Percentiles rank a stretch among this genome's conserved stretches.
Conservation (phyloP, 2,329 filamentous ascomycete species). For the Epichloe festucae region DNA sequence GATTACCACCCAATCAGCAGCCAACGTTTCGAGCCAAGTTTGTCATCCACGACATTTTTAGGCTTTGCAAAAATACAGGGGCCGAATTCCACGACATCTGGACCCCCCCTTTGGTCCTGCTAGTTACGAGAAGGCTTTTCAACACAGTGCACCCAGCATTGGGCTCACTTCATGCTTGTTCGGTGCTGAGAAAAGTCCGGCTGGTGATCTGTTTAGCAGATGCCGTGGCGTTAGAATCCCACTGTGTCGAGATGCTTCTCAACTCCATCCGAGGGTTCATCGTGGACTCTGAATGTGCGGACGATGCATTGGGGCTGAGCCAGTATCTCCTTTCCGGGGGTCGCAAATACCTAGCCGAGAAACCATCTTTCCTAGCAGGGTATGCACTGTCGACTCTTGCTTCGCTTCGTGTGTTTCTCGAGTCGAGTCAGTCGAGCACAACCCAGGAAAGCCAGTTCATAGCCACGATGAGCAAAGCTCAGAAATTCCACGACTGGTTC, state of each 20-base stretch:
- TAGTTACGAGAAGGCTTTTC: conserved; percentile 63
- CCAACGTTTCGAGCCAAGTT: conserved; percentile 73
- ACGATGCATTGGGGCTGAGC: conserved; percentile 77
- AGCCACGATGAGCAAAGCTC: conserved; percentile 62
- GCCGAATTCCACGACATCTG: conserved; percentile 55
- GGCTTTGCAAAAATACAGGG: conserved; percentile 61
- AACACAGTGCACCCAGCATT: conserved; percentile 71
- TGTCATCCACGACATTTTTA: conserved; percentile 60
- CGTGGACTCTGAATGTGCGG: conserved; percentile 72
- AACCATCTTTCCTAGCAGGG: conserved; percentile 67
- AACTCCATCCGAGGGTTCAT: conserved; percentile 68
- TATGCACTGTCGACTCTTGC: conserved; percentile 68
- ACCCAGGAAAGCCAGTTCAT: conserved; percentile 76
- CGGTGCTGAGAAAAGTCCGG: conserved; percentile 73
- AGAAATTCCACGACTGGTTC: conserved; percentile 69
- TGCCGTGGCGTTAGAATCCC: conserved; percentile 56
- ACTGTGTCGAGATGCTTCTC: conserved; percentile 82
- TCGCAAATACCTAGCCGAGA: conserved; percentile 45
- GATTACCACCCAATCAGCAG: conserved; percentile 67
- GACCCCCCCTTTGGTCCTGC: conserved; percentile 67
- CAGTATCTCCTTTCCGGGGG: conserved; percentile 76
- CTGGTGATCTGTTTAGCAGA: conserved; percentile 72
- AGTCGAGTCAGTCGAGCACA: conserved; percentile 62
- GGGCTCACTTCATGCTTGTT: conserved; percentile 76
- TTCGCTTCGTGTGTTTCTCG: conserved; percentile 63